Evolutionary conservation across 1,284 basidiomycete genomes (phyloP).

Genomic region (Trametes polyzona): DNA sequence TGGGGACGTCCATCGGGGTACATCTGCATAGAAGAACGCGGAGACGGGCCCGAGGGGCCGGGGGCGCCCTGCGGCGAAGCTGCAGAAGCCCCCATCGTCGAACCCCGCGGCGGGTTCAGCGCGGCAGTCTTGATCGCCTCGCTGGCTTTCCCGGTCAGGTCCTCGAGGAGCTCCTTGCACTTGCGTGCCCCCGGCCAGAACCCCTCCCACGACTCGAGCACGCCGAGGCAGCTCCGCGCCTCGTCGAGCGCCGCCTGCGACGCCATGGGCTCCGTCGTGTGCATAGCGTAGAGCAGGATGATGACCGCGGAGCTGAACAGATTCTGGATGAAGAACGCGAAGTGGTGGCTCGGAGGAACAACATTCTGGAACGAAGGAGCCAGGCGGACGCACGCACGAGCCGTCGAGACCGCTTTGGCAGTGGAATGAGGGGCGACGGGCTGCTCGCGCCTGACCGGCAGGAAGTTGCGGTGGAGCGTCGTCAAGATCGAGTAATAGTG

Average conservation of each 20-base stretch:
- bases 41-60: slow-evolving; percentile 28
- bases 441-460: slow-evolving; percentile 74
- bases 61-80: slow-evolving; percentile 9
- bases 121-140: slow-evolving; percentile 57
- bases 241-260: slow-evolving; percentile 80
- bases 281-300: slow-evolving; percentile 86
- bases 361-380: slow-evolving; percentile 85
- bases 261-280: slow-evolving; percentile 70
- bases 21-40: slow-evolving; percentile 19
- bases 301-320: slow-evolving; percentile 91
- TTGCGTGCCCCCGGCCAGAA: slow-evolving; percentile 89
- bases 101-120: slow-evolving; percentile 24
- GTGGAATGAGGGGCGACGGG: slow-evolving; percentile 68
- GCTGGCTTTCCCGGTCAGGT: slow-evolving; percentile 67
- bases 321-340: slow-evolving; percentile 91
- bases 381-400: slow-evolving; percentile 81
- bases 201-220: slow-evolving; percentile 83
- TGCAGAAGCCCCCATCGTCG: slow-evolving; percentile 12
- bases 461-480: slow-evolving; percentile 87
- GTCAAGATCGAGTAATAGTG: slow-evolving; percentile 90
- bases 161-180: slow-evolving; percentile 77
- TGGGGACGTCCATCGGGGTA: slow-evolving; percentile 18
- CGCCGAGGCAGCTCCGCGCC: slow-evolving; percentile 72
- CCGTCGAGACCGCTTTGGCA: slow-evolving; percentile 77
- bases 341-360: slow-evolving; percentile 85